Percentiles rank a stretch among this genome's conserved stretches.
Evolutionary conservation across 1,139 yeast genomes (phyloP).

Genomic region (Zhuliangozyma blackwelliae): DNA sequence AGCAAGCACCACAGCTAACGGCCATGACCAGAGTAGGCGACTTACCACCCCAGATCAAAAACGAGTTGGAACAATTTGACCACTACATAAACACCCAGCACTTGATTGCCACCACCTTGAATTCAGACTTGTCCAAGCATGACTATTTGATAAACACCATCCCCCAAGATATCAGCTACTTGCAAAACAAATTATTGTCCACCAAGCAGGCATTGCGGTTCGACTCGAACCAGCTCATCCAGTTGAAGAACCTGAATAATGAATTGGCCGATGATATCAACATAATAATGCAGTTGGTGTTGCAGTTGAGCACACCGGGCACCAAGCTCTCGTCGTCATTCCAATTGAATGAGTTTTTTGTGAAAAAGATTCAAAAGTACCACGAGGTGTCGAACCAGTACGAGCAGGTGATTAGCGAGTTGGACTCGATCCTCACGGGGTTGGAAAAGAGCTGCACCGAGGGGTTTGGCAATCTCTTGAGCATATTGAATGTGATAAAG

Average conservation of each 20-base stretch:
- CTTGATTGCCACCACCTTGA: conserved; percentile 73
- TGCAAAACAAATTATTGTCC: conserved; percentile 58
- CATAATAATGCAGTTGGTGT: conserved; percentile 60
- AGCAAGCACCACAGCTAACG: conserved; percentile 46
- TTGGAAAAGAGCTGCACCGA: conserved; percentile 44
- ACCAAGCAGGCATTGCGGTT: conserved; percentile 63
- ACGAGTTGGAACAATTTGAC: conserved; percentile 73
- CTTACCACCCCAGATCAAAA: conserved; percentile 71
- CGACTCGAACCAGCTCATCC: conserved; percentile 33
- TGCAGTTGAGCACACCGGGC: conserved; percentile 66
- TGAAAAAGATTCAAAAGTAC: conserved; percentile 62
- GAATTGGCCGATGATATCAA: conserved; percentile 69
- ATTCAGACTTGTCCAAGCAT: conserved; percentile 61
- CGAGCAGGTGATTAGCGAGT: conserved; percentile 70
- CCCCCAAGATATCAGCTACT: conserved; percentile 77
- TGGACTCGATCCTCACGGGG: conserved; percentile 47
- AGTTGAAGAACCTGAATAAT: conserved; percentile 40
- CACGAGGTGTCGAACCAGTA: conserved; percentile 63
- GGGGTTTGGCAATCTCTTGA: conserved; percentile 50
- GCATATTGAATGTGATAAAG: conserved; percentile 62
- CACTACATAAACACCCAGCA: conserved; percentile 81
- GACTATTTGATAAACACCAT: conserved; percentile 69
- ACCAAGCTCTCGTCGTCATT: conserved; percentile 55
- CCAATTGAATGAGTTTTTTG: conserved; percentile 45
- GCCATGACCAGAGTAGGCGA: conserved; percentile 88